Base-by-base conservation (phyloP, 768 basidiomycete genomes). In the Mycena belliarum region DNA sequence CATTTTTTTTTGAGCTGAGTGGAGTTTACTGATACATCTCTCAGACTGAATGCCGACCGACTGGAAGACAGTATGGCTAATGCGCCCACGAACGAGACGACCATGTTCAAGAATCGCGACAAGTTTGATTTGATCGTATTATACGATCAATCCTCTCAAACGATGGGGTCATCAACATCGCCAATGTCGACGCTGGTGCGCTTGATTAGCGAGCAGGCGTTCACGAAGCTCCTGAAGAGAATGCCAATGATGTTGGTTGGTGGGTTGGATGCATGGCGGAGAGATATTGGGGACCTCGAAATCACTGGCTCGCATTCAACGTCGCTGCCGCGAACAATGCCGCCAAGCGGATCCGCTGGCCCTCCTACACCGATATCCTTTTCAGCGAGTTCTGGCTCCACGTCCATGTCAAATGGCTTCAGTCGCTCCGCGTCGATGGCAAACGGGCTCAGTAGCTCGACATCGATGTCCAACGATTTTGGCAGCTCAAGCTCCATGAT, bases 71-170 rank as follows among this genome's bases (percentile, higher is more conserved):
- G 91, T 0, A 81, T 97, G 54, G 73, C 83, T 5, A 75, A 91
- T 32, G 85, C 83, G 0, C 92, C 95, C 2, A 76, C 79, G 35
- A 69, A 80, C 37, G 95, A 98, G 72, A 77, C 77, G 43, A 78
- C 79, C 2, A 77, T 90, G n/a, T 98, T 98, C 70, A 70, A 75
- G 40, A 89, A 93, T 59, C 89, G 96, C 38, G 84, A 94, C 66
- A 88, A 89, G 64, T 96, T 91, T 69, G 95, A 97, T 63, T 72
- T 95, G 21, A 85, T 99, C 24, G 91, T 88, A 16, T 75, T 98
- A 4, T 95, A 95, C 70, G 95, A 98, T 70, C 66, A 80, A 48
- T 70, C 77, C 28, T 86, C 91, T 44, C 77, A 81, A 52, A 70
- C 76, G 18, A 79, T 84, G 49, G 81, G 79, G 2, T 69, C 72